Percentiles rank a stretch among this genome's conserved stretches.
Conservation (phyloP, 1,284 basidiomycete genomes). For the Moesziomyces antarcticus region DNA sequence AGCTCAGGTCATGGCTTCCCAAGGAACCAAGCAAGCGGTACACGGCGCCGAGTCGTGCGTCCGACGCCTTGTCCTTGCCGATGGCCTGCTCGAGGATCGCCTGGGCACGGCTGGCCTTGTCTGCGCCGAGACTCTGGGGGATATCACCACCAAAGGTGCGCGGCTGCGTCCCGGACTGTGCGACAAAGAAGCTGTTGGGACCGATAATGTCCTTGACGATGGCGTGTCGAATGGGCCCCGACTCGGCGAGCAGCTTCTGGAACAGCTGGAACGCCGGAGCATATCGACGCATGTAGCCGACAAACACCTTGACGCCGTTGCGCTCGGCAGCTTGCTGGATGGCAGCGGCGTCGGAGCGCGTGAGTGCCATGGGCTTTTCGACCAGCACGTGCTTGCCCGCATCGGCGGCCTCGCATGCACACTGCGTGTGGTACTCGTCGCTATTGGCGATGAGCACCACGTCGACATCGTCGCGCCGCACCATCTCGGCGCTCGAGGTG, state of each 20-base stretch:
- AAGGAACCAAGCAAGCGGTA: conserved; percentile 68
- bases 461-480: conserved; percentile 61
- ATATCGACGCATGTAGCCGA: conserved; percentile 70
- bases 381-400: conserved; percentile 54
- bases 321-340: conserved; percentile 32
- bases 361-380: conserved; percentile 59
- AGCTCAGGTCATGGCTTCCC: conserved; percentile 68
- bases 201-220: conserved; percentile 70
- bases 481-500: conserved; percentile 48
- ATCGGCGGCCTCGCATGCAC: conserved; percentile 43
- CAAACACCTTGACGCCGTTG: conserved; percentile 59
- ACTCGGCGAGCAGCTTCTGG: conserved; percentile 64
- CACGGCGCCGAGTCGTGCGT: conserved; percentile 55
- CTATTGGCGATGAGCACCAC: conserved; percentile 52
- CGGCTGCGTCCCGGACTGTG: conserved; percentile 67
- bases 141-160: conserved; percentile 61
- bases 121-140: conserved; percentile 15
- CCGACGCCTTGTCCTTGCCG: conserved; percentile 29
- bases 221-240: conserved; percentile 66
- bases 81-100: conserved; percentile 52
- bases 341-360: conserved; percentile 32
- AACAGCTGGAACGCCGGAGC: conserved; percentile 67
- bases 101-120: conserved; percentile 20
- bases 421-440: conserved; percentile 50
- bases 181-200: conserved; percentile 68